Evolutionary conservation across 1,284 basidiomycete species (phyloP).

Genomic region (Rhodotorula sp.): DNA sequence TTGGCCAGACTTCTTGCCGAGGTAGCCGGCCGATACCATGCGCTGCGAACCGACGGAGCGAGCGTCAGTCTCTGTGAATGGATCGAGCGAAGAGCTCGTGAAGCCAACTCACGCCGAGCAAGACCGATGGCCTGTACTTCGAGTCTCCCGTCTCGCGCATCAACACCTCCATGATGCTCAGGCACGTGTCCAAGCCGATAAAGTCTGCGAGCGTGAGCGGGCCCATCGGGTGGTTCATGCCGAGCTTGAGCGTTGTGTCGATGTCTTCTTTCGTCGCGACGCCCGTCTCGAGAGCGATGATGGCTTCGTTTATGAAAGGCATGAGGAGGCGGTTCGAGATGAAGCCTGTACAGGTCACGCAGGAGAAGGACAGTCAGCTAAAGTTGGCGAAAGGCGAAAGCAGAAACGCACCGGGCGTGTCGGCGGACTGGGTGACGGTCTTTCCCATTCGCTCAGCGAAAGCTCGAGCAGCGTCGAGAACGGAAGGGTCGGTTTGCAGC

Average conservation of each 20-base stretch:
- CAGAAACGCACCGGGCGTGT: conserved; percentile 65
- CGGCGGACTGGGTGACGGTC: conserved; percentile 82
- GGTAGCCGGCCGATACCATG: conserved; percentile 96
- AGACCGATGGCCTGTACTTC: conserved; percentile 91
- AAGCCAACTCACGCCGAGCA: conserved; percentile 61
- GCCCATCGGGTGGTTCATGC: conserved; percentile 94
- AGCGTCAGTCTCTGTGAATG: neutral
- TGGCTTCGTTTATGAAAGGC: conserved; percentile 90
- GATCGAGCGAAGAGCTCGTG: neutral
- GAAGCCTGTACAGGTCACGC: conserved; percentile 48
- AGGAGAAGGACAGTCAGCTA: neutral
- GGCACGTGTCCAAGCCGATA: conserved; percentile 56
- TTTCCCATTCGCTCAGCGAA: conserved; percentile 91
- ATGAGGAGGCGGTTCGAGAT: conserved; percentile 82
- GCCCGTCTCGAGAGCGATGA: conserved; percentile 87
- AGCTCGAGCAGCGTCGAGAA: conserved; percentile 69
- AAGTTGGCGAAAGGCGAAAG: neutral
- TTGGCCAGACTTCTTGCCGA: conserved; percentile 79
- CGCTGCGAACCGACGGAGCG: conserved; percentile 48
- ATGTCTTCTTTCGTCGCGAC: conserved; percentile 90
- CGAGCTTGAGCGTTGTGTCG: conserved; percentile 86
- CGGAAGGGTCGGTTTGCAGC: conserved; percentile 78
- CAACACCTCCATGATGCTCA: conserved; percentile 84
- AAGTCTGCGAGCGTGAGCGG: conserved; percentile 47
- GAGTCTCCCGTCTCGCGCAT: conserved; percentile 76